Percentiles rank a stretch among this genome's conserved stretches.
Conservation (phyloP, 176 grass and related monocot genomes). For the Rhynchospora tenuis region DNA sequence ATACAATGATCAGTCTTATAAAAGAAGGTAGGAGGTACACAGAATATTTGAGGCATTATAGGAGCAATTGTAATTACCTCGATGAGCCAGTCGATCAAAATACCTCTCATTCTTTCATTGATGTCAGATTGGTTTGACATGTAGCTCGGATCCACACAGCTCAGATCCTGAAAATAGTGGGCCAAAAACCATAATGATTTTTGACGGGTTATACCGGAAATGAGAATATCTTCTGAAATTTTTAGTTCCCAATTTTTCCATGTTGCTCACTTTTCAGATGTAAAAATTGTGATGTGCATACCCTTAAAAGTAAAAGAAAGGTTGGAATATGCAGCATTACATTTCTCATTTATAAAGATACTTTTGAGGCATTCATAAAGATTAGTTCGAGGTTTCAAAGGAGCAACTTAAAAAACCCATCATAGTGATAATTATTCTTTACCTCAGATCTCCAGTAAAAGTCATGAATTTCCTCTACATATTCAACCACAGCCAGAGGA, state of each 20-base stretch:
- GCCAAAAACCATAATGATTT: neutral
- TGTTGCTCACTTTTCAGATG: neutral
- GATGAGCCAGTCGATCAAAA: constrained; percentile 88
- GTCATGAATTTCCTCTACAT: constrained; percentile 71
- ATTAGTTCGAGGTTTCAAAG: no score
- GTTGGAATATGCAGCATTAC: neutral
- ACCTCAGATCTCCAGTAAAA: constrained; percentile 71
- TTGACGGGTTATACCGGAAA: neutral
- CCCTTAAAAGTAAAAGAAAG: neutral
- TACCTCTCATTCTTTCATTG: constrained; percentile 88
- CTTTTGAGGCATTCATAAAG: neutral
- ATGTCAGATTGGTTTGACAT: constrained; percentile 72
- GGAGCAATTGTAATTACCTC: constrained; percentile 37
- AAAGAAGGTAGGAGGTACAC: neutral
- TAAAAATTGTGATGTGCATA: neutral
- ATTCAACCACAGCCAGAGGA: constrained; percentile 77
- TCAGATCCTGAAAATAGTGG: constrained; percentile 33
- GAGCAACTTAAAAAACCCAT: neutral
- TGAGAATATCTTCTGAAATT: neutral
- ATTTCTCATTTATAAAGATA: neutral
- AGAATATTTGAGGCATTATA: neutral
- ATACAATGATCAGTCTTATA: neutral
- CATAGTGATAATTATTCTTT: neutral
- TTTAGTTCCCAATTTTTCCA: neutral
- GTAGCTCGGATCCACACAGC: constrained; percentile 65